These are phyloP conservation scores for Pseudocercospora macadamiae DNA, from an alignment of 2,329 filamentous ascomycete genomes.

Conservation along the genomic window DNA sequence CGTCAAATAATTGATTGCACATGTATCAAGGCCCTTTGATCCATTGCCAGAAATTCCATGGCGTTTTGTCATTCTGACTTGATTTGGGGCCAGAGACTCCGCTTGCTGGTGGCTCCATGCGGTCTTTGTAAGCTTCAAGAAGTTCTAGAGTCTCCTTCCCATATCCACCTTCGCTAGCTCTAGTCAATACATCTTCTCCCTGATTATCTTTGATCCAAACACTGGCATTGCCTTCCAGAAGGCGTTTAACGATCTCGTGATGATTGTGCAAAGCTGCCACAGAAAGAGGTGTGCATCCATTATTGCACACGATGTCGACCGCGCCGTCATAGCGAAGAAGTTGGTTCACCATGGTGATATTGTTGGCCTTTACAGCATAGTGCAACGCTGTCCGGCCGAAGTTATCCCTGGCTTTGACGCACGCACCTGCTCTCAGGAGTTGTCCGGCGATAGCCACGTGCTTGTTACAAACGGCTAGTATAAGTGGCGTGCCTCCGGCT, in stretches of 20 bases:
- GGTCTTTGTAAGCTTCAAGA: no score
- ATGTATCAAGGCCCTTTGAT: no score
- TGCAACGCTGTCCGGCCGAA: background rate
- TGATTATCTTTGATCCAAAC: background rate
- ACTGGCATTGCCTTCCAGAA: background rate
- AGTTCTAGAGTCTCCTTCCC: no score
- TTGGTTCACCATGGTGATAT: background rate
- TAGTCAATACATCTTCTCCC: background rate
- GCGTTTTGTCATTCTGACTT: no score
- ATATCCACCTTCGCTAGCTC: no score
- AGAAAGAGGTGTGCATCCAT: background rate
- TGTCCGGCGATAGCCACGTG: background rate
- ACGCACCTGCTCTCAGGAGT: constrained; percentile 5
- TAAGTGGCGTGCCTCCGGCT: constrained; percentile 11
- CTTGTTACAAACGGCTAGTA: constrained; percentile 12
- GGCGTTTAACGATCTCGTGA: background rate
- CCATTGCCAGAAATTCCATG: no score
- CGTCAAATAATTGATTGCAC: no score
- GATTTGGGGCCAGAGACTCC: no score
- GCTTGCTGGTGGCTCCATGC: no score
- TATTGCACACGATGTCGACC: background rate
- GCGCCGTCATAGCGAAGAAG: background rate
- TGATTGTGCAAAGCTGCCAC: background rate
- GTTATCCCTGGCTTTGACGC: background rate
- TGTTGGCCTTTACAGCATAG: background rate